These are phyloP conservation scores for Fraxinus anomala DNA, from an alignment of 257 asterid species.

Conservation along the genomic window DNA sequence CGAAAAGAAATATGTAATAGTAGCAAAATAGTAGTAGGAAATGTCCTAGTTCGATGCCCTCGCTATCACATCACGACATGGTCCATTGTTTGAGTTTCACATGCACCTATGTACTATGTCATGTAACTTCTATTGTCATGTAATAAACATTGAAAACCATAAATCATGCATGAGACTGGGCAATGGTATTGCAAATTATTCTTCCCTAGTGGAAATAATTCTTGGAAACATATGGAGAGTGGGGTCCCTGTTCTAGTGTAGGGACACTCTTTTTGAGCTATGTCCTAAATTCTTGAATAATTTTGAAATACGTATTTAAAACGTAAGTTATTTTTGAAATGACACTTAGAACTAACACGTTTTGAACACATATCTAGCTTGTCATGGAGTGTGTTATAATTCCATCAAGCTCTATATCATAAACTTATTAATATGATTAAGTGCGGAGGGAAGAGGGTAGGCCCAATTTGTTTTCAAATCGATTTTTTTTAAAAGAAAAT, in stretches of 20 bases:
- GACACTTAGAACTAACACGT: background rate
- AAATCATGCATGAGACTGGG: background rate
- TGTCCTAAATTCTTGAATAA: too few species aligned
- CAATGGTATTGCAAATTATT: background rate
- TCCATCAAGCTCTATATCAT: too few species aligned
- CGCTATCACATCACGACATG: background rate
- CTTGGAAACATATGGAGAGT: background rate
- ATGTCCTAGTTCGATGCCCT: background rate
- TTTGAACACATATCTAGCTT: too few species aligned
- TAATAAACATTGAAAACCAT: background rate
- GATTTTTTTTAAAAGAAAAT: too few species aligned
- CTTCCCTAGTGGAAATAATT: background rate
- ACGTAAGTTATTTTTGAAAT: too few species aligned
- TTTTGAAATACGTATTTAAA: background rate
- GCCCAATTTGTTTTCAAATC: too few species aligned
- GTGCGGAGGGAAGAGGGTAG: too few species aligned
- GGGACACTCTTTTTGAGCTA: background rate
- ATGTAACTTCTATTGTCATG: background rate
- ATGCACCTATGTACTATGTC: background rate
- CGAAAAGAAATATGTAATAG: background rate
- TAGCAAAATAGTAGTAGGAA: background rate
- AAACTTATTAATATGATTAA: too few species aligned
- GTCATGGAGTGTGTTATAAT: background rate
- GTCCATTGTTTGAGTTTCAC: background rate
- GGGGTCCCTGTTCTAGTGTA: background rate